These are phyloP conservation scores for Leccinum boreale DNA, from an alignment of 768 basidiomycete genomes.

Conservation along the genomic window DNA sequence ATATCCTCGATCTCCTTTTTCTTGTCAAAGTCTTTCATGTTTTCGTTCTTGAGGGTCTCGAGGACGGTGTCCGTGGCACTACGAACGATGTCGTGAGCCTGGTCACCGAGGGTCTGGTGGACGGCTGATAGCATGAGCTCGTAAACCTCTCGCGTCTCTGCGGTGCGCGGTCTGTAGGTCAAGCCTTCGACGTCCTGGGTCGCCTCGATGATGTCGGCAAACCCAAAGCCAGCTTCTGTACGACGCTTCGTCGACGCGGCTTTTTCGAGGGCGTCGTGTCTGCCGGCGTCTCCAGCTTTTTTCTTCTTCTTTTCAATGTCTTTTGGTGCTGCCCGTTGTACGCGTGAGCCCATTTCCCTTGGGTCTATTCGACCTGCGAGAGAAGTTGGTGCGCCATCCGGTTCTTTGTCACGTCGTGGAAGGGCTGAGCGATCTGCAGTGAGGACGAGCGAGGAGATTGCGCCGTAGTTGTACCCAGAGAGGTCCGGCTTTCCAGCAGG, in stretches of 20 bases:
- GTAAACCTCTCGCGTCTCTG: slow-evolving; percentile 93
- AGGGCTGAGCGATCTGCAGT: slow-evolving; percentile 83
- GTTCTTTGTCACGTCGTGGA: slow-evolving; percentile 90
- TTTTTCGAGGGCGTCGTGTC: slow-evolving; percentile 56
- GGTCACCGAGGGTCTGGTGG: slow-evolving; percentile 84
- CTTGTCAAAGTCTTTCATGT: slow-evolving; percentile 94
- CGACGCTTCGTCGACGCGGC: slow-evolving; percentile 53
- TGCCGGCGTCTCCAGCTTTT: slow-evolving; percentile 55
- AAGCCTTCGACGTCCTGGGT: slow-evolving; percentile 93
- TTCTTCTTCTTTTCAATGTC: slow-evolving; percentile 94
- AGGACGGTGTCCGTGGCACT: slow-evolving; percentile 93
- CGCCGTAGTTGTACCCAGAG: slow-evolving; percentile 93
- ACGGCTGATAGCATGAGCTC: slow-evolving; percentile 84
- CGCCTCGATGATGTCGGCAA: slow-evolving; percentile 90
- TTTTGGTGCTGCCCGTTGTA: slow-evolving; percentile 76
- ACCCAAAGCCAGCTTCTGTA: slow-evolving; percentile 68
- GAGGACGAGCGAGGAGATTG: slow-evolving; percentile 90
- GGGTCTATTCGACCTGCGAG: slow-evolving; percentile 88
- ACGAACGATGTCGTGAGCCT: slow-evolving; percentile 93
- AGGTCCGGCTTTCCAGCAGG: slow-evolving; percentile 65
- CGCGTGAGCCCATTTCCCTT: slow-evolving; percentile 91
- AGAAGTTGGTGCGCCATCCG: slow-evolving; percentile 93
- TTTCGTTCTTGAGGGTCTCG: slow-evolving; percentile 84
- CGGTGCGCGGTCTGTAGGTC: slow-evolving; percentile 87
- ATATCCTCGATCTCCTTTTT: slow-evolving; percentile 87